Evolutionary conservation across 805 yeast species (phyloP).

Genomic region (Candida cerambycidarum): DNA sequence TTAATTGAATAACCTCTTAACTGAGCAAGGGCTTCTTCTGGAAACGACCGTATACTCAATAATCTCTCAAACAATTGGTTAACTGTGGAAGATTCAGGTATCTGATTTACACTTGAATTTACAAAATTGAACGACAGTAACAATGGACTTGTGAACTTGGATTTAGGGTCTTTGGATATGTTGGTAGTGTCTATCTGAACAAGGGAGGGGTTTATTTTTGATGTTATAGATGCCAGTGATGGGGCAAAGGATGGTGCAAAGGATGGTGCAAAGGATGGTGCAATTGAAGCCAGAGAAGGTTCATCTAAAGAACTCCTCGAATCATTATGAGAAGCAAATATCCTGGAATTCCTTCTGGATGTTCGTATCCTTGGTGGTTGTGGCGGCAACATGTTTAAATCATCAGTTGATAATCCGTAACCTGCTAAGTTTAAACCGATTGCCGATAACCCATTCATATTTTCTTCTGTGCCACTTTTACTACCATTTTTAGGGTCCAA

Average conservation of each 20-base stretch:
- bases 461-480: neutral
- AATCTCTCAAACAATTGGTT: constrained; percentile 40
- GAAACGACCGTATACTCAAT: constrained; percentile 37
- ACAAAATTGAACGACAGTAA: constrained; percentile 36
- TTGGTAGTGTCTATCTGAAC: neutral
- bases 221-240: neutral
- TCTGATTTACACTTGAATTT: constrained; percentile 29
- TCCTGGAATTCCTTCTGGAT: constrained; percentile 6
- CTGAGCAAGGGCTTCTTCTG: constrained; percentile 32
- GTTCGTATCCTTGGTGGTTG: constrained; percentile 3
- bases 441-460: constrained; percentile 17
- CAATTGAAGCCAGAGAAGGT: neutral
- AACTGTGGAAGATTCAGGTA: constrained; percentile 37
- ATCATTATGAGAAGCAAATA: constrained; percentile 1
- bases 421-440: constrained; percentile 31
- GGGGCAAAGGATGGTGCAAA: neutral
- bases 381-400: constrained; percentile 24
- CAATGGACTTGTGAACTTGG: constrained; percentile 17
- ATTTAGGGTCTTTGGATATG: neutral
- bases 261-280: neutral
- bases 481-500: constrained; percentile 14
- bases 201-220: neutral
- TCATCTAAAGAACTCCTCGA: constrained; percentile 1
- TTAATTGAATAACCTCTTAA: constrained; percentile 32
- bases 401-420: constrained; percentile 27